Percentiles rank a stretch among this genome's conserved stretches.
phyloP scores from a whole-genome alignment of 2,329 filamentous ascomycete species.

The Elsinoe batatas region DNA sequence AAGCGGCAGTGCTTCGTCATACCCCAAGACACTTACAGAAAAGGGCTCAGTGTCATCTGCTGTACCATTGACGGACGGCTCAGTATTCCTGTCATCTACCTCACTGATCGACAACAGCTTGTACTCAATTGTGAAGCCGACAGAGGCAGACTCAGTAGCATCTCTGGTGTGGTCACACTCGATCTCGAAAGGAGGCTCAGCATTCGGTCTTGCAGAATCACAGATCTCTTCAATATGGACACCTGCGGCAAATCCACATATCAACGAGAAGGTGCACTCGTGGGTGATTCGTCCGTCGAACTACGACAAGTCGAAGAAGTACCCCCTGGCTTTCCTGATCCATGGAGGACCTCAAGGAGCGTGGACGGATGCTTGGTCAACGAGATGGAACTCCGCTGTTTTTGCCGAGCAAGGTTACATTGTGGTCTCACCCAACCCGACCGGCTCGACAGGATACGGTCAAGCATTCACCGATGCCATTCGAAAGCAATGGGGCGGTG shows the following conservation, averaged over 20 bases:
- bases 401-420: conserved; percentile 85
- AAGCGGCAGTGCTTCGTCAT: conserved; percentile 13
- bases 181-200: conserved; percentile 53
- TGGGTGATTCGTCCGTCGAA: conserved; percentile 53
- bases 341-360: conserved; percentile 75
- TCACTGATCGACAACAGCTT: conserved; percentile 63
- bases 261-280: conserved; percentile 55
- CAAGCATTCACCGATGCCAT: conserved; percentile 70
- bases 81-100: conserved; percentile 55
- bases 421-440: conserved; percentile 72
- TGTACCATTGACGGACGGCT: conserved; percentile 40
- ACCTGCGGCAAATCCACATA: conserved; percentile 44
- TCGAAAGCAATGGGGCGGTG: conserved; percentile 69
- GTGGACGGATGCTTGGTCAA: conserved; percentile 68
- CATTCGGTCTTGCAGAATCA: conserved; percentile 53
- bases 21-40: conserved; percentile 42
- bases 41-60: conserved; percentile 48
- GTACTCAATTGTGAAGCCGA: conserved; percentile 51
- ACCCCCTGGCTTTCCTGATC: conserved; percentile 69
- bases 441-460: conserved; percentile 73
- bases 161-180: conserved; percentile 35
- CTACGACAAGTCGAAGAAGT: conserved; percentile 62
- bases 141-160: conserved; percentile 24
- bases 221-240: conserved; percentile 64
- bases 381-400: conserved; percentile 75